Base-by-base conservation (phyloP, 2,329 filamentous ascomycete species). In the Stemphylium vesicarium region DNA sequence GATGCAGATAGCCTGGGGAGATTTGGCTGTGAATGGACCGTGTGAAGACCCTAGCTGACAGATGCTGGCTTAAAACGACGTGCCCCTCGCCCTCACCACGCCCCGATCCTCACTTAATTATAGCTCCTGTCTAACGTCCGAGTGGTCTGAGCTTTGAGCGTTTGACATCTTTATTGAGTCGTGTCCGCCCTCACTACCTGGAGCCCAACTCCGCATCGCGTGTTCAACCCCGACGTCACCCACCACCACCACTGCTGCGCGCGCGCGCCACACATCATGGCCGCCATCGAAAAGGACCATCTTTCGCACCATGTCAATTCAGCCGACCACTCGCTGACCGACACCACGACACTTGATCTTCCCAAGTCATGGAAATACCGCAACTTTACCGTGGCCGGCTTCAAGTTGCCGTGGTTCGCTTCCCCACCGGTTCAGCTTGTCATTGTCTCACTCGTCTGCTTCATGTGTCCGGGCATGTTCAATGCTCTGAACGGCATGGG, bases 381-480 rank as follows among this genome's bases (percentile, higher is more conserved):
- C 66, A 64, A 70, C 22, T 51, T 75, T 55, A 78, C 67, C 59
- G 55, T 82, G 42, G 70, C 77, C 13, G 73, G 75, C 38, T 65
- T 75, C 68, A 76, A 64, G 31, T 59, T 82, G 41, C 79, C 80
- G 26, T 81, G 77, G 75, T 82, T 79, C 67, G 81, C 81, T 50
- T 81, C 78, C 46, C 81, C 81, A 18, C 74, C 78, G 20, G 66
- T 75, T 11, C 81, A 82, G 70, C 74, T 82, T 33, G 59, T 81
- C 45, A 75, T 83, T 42, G 80, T 82, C 26, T 78, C 80, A 37
- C 75, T 82, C 38, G 80, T 82, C 48, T 82, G 81, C 74, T 83
- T 83, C 76, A 66, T 82, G 68, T 83, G 81, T 61, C 81, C 81
- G 40, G 80, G 79, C 68, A 82, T 82, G 80, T 82, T 80, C 74